A percentile compares a stretch with the other conserved stretches of the same genome.
Evolutionary conservation across 331 rosid species (phyloP).

Genomic region (Malus hybrid): DNA sequence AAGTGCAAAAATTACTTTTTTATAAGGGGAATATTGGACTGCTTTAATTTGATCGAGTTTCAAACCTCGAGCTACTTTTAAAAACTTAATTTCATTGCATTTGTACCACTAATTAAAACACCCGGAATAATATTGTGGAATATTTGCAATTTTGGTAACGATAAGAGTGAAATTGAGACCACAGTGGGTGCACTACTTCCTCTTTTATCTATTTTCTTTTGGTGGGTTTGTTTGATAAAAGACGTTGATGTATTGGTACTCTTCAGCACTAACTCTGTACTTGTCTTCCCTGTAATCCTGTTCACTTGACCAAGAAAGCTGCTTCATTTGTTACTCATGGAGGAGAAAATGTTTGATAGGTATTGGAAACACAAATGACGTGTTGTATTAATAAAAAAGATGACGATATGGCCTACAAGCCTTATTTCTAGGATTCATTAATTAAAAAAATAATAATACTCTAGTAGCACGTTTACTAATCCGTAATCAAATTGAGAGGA

Average conservation of each 20-base stretch:
- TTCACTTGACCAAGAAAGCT: background rate
- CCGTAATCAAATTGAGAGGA: no score
- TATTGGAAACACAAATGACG: background rate
- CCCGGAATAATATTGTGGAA: background rate
- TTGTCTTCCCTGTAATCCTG: background rate
- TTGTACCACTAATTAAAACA: background rate
- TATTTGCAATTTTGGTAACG: background rate
- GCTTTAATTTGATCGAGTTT: background rate
- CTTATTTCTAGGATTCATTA: no score
- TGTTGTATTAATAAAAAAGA: no score
- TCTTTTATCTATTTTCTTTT: background rate
- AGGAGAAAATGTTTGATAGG: background rate
- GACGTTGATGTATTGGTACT: background rate
- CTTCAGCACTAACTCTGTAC: background rate
- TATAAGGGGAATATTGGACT: background rate
- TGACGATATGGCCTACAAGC: no score
- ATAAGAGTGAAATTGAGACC: background rate
- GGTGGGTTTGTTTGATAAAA: background rate
- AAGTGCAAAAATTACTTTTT: background rate
- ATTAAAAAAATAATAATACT: no score
- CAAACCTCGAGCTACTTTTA: background rate
- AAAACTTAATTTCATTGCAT: background rate
- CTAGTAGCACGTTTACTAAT: no score
- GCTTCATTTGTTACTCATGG: background rate
- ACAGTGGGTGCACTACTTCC: background rate